A percentile compares a stretch with the other conserved stretches of the same genome.
Evolutionary conservation across 139 green algal species (phyloP).

Genomic region (Microglena sp.): DNA sequence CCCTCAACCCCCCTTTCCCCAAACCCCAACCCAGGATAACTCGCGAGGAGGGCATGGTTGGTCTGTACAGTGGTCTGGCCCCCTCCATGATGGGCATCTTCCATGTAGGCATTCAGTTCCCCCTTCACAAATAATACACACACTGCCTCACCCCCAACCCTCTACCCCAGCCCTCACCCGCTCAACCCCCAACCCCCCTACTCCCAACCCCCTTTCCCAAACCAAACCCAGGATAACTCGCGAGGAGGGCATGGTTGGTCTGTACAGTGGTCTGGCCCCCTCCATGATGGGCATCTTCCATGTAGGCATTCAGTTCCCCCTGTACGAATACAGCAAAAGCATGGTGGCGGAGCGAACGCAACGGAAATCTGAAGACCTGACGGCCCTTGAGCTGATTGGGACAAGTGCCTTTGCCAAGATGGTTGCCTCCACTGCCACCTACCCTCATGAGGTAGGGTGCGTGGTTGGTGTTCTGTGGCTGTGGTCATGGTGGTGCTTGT

Average conservation of each 20-base stretch:
- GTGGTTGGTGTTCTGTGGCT: too few species aligned
- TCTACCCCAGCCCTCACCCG: too few species aligned
- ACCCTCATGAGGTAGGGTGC: constrained; percentile 95
- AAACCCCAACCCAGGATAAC: too few species aligned
- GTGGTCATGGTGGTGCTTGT: too few species aligned
- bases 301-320: constrained; percentile 92
- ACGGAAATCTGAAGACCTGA: constrained; percentile 15
- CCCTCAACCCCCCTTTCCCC: too few species aligned
- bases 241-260: constrained; percentile 77
- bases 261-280: constrained; percentile 87
- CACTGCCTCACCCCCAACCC: background rate
- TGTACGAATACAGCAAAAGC: constrained; percentile 85
- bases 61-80: constrained; percentile 85
- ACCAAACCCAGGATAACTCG: constrained; percentile 62
- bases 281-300: constrained; percentile 84
- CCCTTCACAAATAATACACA: too few species aligned
- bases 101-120: constrained; percentile 95
- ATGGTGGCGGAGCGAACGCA: background rate
- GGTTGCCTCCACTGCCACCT: constrained; percentile 89
- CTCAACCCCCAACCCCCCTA: too few species aligned
- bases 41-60: constrained; percentile 74
- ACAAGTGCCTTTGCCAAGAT: constrained; percentile 84
- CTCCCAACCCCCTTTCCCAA: too few species aligned
- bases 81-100: constrained; percentile 81
- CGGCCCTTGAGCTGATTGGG: constrained; percentile 60